Evolutionary conservation across 2,329 filamentous ascomycete genomes (phyloP), one percentile per base, ranked within the genome.

Genomic region (Epicoccum sorghinum): DNA sequence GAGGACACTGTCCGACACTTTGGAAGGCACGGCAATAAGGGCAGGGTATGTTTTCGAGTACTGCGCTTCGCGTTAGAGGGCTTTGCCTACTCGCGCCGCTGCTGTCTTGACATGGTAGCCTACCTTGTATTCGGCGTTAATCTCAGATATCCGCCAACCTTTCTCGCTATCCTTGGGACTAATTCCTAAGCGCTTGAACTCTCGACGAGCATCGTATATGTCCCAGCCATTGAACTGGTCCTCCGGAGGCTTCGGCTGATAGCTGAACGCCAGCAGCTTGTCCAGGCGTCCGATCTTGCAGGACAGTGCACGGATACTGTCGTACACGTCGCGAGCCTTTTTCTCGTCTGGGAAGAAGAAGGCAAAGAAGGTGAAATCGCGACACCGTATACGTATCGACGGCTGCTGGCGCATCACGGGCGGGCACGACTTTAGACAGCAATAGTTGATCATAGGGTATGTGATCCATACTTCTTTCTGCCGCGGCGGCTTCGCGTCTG

Each of bases 1-100:
- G 44, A 99, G 84, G 42, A 93, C 92, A 69, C 95, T 97, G 75
- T 99, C 95, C n/a, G 93, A 98, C 63, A 99, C 96, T 54, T 85
- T 86, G 23, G 88, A 86, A 22, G 95, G 95, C 14, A 99, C 93
- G 9, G 89, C 89, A 23, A 99, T 81, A 41, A 96, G 72, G 3
- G 87, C 86, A 10, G 95, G 95, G 72, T 99, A 99, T 3, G 95
- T 98, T 24, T 92, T 89, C 46, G 93, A 96, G 70, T 97, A 98
- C 79, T 76, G 56, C 44, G 45, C 22, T 47, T 35, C 36, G 54
- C 36, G 43, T 70, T 38, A 70, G 54, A 40, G 55, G 32, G n/a
- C 36, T 30, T 23, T 38, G 14, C 42, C 12, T 12, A 29, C 8
- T 3, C 2, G 24, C 13, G n/a, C 25, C 8, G 41, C 18, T 24